Base-by-base conservation (phyloP, 2,329 filamentous ascomycete genomes). In the Stagonosporopsis cucurbitacearum region DNA sequence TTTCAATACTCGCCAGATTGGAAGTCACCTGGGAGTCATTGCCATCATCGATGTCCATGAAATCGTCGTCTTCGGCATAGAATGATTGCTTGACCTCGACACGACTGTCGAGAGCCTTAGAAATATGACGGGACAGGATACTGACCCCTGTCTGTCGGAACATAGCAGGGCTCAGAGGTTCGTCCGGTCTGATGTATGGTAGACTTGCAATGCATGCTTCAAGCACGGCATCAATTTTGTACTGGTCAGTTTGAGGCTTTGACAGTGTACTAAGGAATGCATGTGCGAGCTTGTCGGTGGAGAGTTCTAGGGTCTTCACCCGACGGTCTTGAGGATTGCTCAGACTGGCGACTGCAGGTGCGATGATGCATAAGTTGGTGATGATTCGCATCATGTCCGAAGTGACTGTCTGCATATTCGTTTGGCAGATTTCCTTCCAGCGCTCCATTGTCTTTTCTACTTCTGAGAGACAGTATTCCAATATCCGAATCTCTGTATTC, bases 21-120 rank as follows among this genome's bases (percentile, higher is more conserved):
- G 79, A 79, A 58, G 82, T 86, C 48, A 78, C 78, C 61, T 88
- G 85, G 0, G 86, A 86, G 36, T 85, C 83, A 50, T 88, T 86
- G 12, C 84, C 81, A 30, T 82, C 80, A 64, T 92, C 89, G 5
- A 92, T 67, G 51, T 91, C 87, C 86, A 90, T 88, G 6, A 80
- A 69, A 61, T 88, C 85, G 9, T 80, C 75, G 4, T 78, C 68
- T 50, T 71, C 69, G 8, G 59, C 60, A 41, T 71, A 65, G 36
- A 72, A 72, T 1, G 74, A 74, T 22, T 72, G 66, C 23, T 70
- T 75, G 12, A 66, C 52, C 4, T 66, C 64, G 54, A 59, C 67
- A 7, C 73, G 67, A 26, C 65, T 56, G 13, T 54, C 59, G 6
- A 78, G 51, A 30, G 70, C 69, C 62, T 60, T 64, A 50, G 74